Percentiles rank a stretch among this genome's conserved stretches.
phyloP scores from a whole-genome alignment of 2,329 filamentous ascomycete species.

The Curvularia sp. region DNA sequence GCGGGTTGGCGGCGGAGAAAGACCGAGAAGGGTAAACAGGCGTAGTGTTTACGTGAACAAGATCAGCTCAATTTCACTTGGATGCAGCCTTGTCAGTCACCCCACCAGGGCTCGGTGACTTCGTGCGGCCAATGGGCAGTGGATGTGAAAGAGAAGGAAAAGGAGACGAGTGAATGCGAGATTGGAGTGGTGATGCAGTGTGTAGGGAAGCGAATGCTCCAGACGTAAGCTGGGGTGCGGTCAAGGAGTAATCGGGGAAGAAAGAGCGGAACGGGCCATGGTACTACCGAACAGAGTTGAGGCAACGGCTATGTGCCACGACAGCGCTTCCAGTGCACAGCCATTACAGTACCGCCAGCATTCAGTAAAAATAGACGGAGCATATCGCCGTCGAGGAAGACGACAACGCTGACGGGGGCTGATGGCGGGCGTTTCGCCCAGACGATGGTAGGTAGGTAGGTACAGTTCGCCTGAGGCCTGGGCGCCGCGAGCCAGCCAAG shows the following conservation, averaged over 20 bases:
- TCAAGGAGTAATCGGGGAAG: conserved; percentile 16
- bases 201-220: conserved; percentile 11
- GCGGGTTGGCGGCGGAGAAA: conserved; percentile 3
- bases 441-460: conserved; percentile 3
- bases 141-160: not conserved
- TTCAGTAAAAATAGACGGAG: conserved; percentile 6
- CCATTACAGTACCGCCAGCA: conserved; percentile 9
- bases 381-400: conserved; percentile 5
- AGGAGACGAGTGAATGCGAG: not conserved
- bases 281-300: conserved; percentile 14
- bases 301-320: conserved; percentile 21
- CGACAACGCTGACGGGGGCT: conserved; percentile 9
- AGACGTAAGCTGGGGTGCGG: conserved; percentile 14
- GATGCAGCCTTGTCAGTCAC: conserved; percentile 23
- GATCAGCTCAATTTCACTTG: conserved; percentile 13
- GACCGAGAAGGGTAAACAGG: conserved; percentile 12
- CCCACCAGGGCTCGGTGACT: conserved; percentile 7
- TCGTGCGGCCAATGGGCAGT: not conserved
- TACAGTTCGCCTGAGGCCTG: conserved; percentile 4
- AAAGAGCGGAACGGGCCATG: conserved; percentile 20
- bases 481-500: not conserved
- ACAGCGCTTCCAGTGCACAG: conserved; percentile 9
- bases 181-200: conserved; percentile 3
- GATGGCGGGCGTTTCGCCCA: conserved; percentile 21
- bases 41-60: conserved; percentile 7